phyloP scores from a whole-genome alignment of 352 stramenopile species.

The Globisporangium megalacanthum region DNA sequence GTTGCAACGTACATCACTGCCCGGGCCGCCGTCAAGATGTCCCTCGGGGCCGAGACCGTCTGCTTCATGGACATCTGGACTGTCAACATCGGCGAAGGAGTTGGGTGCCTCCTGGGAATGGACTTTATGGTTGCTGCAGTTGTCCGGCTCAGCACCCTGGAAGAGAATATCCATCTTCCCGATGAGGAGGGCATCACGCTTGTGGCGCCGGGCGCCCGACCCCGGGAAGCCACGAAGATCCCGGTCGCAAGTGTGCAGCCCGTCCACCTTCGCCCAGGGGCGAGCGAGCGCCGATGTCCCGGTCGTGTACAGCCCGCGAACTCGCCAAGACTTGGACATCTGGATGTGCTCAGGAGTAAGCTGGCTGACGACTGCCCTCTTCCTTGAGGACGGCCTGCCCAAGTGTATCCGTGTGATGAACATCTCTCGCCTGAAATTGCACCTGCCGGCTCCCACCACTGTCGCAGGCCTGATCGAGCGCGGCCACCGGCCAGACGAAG shows the following conservation, averaged over 20 bases:
- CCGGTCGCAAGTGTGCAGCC: background rate
- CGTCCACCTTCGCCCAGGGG: background rate
- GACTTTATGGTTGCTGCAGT: slow-evolving; percentile 25
- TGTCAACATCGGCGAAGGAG: slow-evolving; percentile 18
- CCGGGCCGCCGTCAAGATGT: slow-evolving; percentile 15
- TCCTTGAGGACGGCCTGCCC: background rate
- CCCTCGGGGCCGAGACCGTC: slow-evolving; percentile 11
- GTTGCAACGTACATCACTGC: slow-evolving; percentile 15
- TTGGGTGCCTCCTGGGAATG: slow-evolving; percentile 22
- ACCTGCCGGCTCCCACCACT: background rate
- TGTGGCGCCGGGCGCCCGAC: background rate
- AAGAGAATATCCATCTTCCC: slow-evolving; percentile 5
- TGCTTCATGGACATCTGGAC: slow-evolving; percentile 22
- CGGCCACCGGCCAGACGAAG: background rate
- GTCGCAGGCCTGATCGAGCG: background rate
- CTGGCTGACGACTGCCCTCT: background rate
- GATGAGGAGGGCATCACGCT: background rate
- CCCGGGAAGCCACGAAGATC: background rate
- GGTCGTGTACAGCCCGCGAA: background rate
- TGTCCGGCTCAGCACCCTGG: slow-evolving; percentile 10
- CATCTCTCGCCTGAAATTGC: background rate
- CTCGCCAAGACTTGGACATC: background rate
- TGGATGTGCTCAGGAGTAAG: background rate
- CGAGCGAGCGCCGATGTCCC: background rate
- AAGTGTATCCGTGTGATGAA: background rate